phyloP scores from a whole-genome alignment of 2,329 filamentous ascomycete genomes.

The Botrytis elliptica region DNA sequence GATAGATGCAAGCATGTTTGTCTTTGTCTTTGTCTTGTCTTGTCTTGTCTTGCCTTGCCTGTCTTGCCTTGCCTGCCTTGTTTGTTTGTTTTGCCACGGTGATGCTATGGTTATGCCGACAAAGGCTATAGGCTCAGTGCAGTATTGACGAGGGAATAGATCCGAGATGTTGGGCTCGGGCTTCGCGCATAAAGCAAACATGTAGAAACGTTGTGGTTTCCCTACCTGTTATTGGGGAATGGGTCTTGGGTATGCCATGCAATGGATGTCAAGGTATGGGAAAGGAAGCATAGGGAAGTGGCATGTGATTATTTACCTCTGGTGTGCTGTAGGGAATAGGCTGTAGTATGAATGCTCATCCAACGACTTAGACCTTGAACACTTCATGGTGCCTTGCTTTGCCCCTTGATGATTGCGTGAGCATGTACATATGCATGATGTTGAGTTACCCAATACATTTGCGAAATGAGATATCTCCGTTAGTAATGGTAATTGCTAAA shows the following conservation, averaged over 20 bases:
- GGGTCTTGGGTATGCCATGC: neutral
- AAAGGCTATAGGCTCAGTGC: neutral
- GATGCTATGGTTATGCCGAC: constrained; percentile 7
- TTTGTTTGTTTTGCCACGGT: constrained; percentile 1
- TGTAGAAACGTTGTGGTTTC: neutral
- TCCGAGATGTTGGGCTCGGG: constrained; percentile 9
- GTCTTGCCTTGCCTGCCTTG: neutral
- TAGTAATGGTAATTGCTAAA: constrained; percentile 1
- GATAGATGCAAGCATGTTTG: constrained; percentile 8
- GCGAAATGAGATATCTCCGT: constrained; percentile 10
- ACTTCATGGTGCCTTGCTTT: constrained; percentile 19
- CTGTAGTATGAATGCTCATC: constrained; percentile 6
- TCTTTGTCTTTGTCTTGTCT: neutral
- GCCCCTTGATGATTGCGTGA: neutral
- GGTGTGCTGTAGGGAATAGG: constrained; percentile 1
- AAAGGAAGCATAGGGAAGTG: constrained; percentile 8
- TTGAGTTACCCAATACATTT: constrained; percentile 8
- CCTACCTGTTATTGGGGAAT: neutral
- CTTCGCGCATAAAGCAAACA: constrained; percentile 6
- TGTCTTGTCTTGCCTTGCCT: neutral
- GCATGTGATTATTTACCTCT: constrained; percentile 15
- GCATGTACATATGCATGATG: neutral
- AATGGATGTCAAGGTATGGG: neutral
- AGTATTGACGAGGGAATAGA: neutral
- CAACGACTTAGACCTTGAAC: constrained; percentile 15